A percentile compares a stretch with the other conserved stretches of the same genome.
Conservation (phyloP, 2,329 filamentous ascomycete genomes). For the Diaporthe sp. region DNA sequence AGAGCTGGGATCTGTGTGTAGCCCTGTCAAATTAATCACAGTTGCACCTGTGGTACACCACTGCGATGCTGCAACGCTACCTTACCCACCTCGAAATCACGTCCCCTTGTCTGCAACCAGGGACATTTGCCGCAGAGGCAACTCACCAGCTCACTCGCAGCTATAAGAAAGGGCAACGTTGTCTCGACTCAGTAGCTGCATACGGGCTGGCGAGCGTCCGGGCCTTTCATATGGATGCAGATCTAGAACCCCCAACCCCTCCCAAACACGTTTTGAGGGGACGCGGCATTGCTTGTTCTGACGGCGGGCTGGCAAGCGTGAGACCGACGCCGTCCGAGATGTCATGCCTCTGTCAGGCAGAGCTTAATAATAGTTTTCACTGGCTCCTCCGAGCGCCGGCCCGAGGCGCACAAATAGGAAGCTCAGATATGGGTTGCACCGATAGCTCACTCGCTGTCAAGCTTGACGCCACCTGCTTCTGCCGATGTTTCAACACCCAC, state of each 20-base stretch:
- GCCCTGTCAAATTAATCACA: not conserved
- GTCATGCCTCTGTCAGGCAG: constrained; percentile 2
- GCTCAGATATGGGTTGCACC: not conserved
- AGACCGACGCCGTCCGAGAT: not conserved
- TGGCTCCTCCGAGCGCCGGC: not conserved
- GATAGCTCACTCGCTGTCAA: not conserved
- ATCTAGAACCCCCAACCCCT: not conserved
- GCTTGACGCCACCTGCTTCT: not conserved
- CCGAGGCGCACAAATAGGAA: constrained; percentile 11
- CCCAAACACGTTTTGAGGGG: not conserved
- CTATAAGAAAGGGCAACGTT: constrained; percentile 5
- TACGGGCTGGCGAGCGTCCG: not conserved
- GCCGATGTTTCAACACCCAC: constrained; percentile 18
- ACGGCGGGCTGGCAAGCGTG: not conserved
- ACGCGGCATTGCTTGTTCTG: not conserved
- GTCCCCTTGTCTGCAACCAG: constrained; percentile 1
- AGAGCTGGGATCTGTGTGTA: not conserved
- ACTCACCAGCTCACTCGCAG: not conserved
- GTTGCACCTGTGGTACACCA: not conserved
- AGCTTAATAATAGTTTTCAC: not conserved
- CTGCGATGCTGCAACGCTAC: constrained; percentile 17
- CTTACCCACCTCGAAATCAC: not conserved
- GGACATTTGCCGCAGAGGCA: not conserved
- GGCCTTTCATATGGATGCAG: not conserved
- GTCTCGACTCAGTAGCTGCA: constrained; percentile 18